Base-by-base conservation (phyloP, 768 basidiomycete genomes). In the Suillus plorans region DNA sequence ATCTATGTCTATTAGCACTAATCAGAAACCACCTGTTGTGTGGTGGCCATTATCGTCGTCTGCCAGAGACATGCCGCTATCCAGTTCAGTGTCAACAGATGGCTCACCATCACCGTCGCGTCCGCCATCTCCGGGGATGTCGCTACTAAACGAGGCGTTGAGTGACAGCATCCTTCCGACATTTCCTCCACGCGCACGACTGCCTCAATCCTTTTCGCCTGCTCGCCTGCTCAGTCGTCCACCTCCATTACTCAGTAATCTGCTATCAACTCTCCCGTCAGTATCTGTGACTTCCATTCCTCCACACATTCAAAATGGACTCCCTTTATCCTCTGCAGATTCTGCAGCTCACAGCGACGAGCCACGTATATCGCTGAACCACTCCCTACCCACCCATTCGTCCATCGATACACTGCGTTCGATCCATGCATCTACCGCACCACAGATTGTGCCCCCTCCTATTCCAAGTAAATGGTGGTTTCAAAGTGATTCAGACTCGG, bases 241-340 rank as follows among this genome's bases (percentile, higher is more conserved):
- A 0, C 87, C 87, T 9, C 82, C 83, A 9, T 81, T 85, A 62
- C 74, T 89, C 61, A 82, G 84, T 69, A 80, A 72, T 67, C 80
- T 89, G 61, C 84, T 88, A 55, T 80, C 84, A 2, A 86, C 89
- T 0, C 81, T 89, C 31, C 89, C 90, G 31, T 88, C 85, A 8
- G 79, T 87, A 7, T 85, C 87, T 1, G 75, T 89, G 16, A 85
- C 87, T 0, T 80, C 14, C 69, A 79, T 71, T 13, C 69, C 67
- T 47, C 68, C 57, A 47, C 66, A 67, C 41, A 62, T 67, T 47
- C 34, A 31, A 3, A 22, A n/a, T 41, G 36, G 42, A 5, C 61
- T 31, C 8, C 57, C 66, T 8, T 60, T 64, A 63, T 68, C 63
- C 16, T 61, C 66, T 41, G 50, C 66, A 36, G 63, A 66, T 20